Percentiles rank a stretch among this genome's conserved stretches.
Evolutionary conservation across 495 filamentous ascomycete species (phyloP).

Genomic region (Hypoxylon fragiforme): DNA sequence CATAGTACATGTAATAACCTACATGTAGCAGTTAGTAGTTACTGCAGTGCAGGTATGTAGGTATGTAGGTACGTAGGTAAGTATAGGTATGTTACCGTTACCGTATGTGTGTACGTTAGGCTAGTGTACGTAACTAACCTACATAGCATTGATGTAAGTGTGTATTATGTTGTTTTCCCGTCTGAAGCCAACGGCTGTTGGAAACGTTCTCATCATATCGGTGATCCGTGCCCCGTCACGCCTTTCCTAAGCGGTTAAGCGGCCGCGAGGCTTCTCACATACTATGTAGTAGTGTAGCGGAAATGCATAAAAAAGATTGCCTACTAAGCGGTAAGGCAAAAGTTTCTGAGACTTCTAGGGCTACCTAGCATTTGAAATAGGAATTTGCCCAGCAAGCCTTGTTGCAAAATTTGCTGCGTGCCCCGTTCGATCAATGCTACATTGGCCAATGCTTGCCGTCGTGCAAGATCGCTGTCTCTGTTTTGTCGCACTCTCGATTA

Average conservation of each 20-base stretch:
- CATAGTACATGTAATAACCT: not conserved
- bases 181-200: conserved; percentile 6
- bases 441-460: conserved; percentile 23
- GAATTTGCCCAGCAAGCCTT: conserved; percentile 31
- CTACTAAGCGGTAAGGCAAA: conserved; percentile 18
- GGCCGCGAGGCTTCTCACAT: conserved; percentile 11
- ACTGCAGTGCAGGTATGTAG: too few relatives aligned
- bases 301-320: conserved; percentile 24
- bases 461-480: conserved; percentile 33
- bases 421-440: conserved; percentile 35
- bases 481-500: conserved; percentile 30
- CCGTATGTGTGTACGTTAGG: too few relatives aligned
- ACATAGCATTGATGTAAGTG: too few relatives aligned
- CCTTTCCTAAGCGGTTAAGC: conserved; percentile 1
- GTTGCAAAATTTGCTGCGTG: conserved; percentile 35
- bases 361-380: conserved; percentile 12
- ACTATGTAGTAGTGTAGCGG: too few relatives aligned
- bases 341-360: conserved; percentile 5
- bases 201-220: conserved; percentile 16
- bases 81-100: too few relatives aligned
- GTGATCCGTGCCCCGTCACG: conserved; percentile 19
- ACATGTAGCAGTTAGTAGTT: not conserved
- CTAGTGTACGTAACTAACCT: too few relatives aligned
- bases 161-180: not conserved
- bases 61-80: too few relatives aligned